phyloP scores from a whole-genome alignment of 2,329 filamentous ascomycete genomes.

The Biscogniauxia marginata region DNA sequence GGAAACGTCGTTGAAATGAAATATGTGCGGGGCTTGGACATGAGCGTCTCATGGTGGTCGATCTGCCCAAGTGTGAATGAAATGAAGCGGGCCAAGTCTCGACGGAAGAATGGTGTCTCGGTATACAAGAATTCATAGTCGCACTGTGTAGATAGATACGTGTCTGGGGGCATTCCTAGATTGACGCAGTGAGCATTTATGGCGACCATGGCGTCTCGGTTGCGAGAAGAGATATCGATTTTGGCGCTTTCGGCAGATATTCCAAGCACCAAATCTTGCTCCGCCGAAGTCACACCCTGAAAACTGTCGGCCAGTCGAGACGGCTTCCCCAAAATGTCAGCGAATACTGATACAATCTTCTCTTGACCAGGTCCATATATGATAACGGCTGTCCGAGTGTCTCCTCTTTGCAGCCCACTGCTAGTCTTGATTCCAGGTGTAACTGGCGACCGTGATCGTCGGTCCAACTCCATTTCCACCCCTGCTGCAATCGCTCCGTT shows the following conservation, averaged over 20 bases:
- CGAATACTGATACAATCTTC: constrained; percentile 70
- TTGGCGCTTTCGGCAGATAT: constrained; percentile 58
- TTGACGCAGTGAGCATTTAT: constrained; percentile 78
- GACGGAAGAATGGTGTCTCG: constrained; percentile 66
- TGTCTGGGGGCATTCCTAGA: constrained; percentile 66
- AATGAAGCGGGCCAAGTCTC: constrained; percentile 75
- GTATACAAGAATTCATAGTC: constrained; percentile 89
- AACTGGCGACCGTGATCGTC: constrained; percentile 16
- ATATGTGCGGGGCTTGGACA: constrained; percentile 75
- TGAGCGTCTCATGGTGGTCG: constrained; percentile 72
- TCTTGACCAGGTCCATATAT: constrained; percentile 72
- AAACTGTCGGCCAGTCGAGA: constrained; percentile 59
- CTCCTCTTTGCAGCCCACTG: constrained; percentile 50
- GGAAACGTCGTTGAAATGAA: constrained; percentile 88
- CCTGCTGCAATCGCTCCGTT: constrained; percentile 26
- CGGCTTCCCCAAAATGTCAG: constrained; percentile 75
- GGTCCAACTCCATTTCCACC: constrained; percentile 27
- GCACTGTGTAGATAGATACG: constrained; percentile 63
- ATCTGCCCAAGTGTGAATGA: constrained; percentile 79
- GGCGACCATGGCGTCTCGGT: constrained; percentile 59
- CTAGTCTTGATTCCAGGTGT: constrained; percentile 41
- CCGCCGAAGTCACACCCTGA: constrained; percentile 50
- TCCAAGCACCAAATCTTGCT: constrained; percentile 67
- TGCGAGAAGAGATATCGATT: constrained; percentile 55
- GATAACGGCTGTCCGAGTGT: constrained; percentile 61